Base-by-base conservation (phyloP, 257 asterid genomes). In the Ligustrum vulgare region DNA sequence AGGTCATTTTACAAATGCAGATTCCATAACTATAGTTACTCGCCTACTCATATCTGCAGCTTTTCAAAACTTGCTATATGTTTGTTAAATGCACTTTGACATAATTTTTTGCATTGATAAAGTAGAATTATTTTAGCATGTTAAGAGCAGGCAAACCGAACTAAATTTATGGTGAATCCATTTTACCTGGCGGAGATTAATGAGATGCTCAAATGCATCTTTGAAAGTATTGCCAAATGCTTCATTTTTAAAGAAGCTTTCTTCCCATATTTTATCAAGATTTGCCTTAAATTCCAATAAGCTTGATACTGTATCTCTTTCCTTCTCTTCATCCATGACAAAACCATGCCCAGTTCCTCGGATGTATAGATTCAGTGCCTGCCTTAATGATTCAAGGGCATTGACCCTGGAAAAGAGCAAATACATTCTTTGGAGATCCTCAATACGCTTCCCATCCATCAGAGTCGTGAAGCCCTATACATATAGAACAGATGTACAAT, bases 271-370 rank as follows among this genome's bases (percentile, higher is more conserved):
- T 60, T 85, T 86, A 82, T 93, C 98, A 84, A 95, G 96, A 77
- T 90, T 90, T 54, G 86, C 87, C 87, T 95, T 95, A 80, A 95
- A 90, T 68, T 95, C 99, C 84, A 95, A 83, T 73, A 95, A 84
- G 86, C 89, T 82, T 28, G 93, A 86, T 39, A 95, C 99, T 97
- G 91, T 93, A 73, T 95, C 99, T 84, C 86, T 95, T 84, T 95
- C 99, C 84, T 95, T 95, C 83, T 95, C 99, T 77, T 95, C 99
- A 79, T 95, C 99, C 88, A 90, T 81, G 72, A 95, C 97, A 79
- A 93, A 85, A 73, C 89, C 84, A 77, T 95, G 98, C 41, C 99
- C 99, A 64, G 97, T 91, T 82, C 71, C 86, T 76, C 98, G 91
- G 41, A 93, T 95, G 79, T 93, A 95, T 77, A 87, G 93, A 81